A percentile compares a stretch with the other conserved stretches of the same genome.
phyloP scores from a whole-genome alignment of 495 filamentous ascomycete genomes.

The Hypoxylon intermedium region DNA sequence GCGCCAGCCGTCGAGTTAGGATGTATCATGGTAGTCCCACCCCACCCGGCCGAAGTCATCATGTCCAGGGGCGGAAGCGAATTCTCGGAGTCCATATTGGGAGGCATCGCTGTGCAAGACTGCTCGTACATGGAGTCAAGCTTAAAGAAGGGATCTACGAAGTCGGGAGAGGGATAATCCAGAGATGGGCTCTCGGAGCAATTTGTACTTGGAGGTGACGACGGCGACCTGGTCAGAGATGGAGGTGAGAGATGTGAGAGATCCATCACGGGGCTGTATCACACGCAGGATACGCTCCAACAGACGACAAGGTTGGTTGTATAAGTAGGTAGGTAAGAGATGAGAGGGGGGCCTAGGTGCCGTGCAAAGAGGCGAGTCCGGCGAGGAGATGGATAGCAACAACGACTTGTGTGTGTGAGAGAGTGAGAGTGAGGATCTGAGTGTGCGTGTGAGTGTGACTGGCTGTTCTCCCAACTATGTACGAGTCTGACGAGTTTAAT shows the following conservation, averaged over 20 bases:
- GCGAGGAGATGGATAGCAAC: too few species aligned
- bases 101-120: conserved; percentile 46
- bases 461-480: conserved; percentile 25
- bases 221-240: conserved; percentile 56
- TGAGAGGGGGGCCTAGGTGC: too few species aligned
- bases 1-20: conserved; percentile 48
- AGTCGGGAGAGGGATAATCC: conserved; percentile 54
- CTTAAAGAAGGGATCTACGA: conserved; percentile 57
- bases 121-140: conserved; percentile 54
- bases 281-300: conserved; percentile 36
- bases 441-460: conserved; percentile 15
- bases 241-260: conserved; percentile 59
- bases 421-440: conserved; percentile 14
- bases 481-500: conserved; percentile 14
- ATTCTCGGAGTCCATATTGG: conserved; percentile 50
- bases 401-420: conserved; percentile 2
- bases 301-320: conserved; percentile 31
- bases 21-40: conserved; percentile 45
- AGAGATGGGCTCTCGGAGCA: conserved; percentile 57
- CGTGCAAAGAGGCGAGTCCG: too few species aligned
- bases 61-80: conserved; percentile 53
- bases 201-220: conserved; percentile 55
- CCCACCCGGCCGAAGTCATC: conserved; percentile 54
- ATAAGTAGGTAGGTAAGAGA: conserved; percentile 11
- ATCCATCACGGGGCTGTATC: conserved; percentile 50